These are phyloP conservation scores for Striga hermonthica DNA, from an alignment of 305 asterid genomes.

Conservation along the genomic window DNA sequence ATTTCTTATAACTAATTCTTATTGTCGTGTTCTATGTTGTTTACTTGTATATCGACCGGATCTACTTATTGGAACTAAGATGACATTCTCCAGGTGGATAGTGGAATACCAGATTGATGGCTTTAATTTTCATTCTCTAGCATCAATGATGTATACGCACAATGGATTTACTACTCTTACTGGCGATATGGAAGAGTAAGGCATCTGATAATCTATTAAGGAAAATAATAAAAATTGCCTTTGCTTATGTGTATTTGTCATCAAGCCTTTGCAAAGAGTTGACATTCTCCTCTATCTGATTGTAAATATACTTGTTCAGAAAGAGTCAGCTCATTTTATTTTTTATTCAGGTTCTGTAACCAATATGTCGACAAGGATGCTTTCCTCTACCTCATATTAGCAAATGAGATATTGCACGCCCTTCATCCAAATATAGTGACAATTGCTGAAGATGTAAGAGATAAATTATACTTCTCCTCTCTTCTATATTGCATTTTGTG, in stretches of 20 bases:
- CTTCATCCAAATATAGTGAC: constrained; percentile 89
- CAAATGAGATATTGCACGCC: constrained; percentile 78
- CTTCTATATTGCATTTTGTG: constrained; percentile 1
- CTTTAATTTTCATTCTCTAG: constrained; percentile 86
- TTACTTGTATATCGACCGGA: constrained; percentile 27
- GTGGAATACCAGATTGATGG: constrained; percentile 96
- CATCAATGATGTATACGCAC: constrained; percentile 97
- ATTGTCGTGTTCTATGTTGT: constrained; percentile 4
- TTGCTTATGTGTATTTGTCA: constrained; percentile 13
- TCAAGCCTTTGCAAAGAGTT: constrained; percentile 3
- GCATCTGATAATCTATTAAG: constrained; percentile 28
- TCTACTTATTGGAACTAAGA: constrained; percentile 26
- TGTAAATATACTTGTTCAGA: constrained; percentile 15
- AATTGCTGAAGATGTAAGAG: constrained; percentile 94
- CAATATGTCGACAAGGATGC: constrained; percentile 96
- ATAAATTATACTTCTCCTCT: constrained; percentile 19
- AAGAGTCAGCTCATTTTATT: constrained; percentile 18
- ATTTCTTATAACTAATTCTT: constrained; percentile 21
- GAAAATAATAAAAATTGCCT: constrained; percentile 18
- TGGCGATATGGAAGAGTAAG: constrained; percentile 97
- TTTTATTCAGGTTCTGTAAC: constrained; percentile 78
- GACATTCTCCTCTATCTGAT: constrained; percentile 11
- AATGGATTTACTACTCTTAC: constrained; percentile 93
- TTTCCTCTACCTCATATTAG: constrained; percentile 74
- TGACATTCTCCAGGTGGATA: constrained; percentile 78